Evolutionary conservation across 2,329 filamentous ascomycete species (phyloP).

Genomic region (Dactylellina cionopaga): DNA sequence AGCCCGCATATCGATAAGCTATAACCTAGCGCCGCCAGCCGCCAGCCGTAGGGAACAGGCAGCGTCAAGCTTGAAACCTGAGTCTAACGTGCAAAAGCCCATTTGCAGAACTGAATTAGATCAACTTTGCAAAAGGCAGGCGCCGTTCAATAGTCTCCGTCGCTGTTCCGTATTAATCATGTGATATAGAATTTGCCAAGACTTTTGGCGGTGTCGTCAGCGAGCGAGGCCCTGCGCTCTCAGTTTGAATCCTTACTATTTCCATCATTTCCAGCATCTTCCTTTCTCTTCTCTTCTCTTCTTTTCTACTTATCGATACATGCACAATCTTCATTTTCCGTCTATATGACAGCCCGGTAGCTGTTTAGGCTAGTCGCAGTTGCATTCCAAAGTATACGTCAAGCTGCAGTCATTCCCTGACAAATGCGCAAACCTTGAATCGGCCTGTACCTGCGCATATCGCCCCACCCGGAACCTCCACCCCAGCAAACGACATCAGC

Average conservation of each 20-base stretch:
- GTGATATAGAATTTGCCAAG: too few species aligned
- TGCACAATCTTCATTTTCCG: neutral
- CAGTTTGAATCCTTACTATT: neutral
- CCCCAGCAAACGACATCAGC: neutral
- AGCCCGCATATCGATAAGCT: too few species aligned
- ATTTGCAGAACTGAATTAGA: too few species aligned
- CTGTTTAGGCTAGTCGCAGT: neutral
- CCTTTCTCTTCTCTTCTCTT: too few species aligned
- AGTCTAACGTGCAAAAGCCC: too few species aligned
- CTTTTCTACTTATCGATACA: neutral
- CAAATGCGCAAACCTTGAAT: constrained; percentile 16
- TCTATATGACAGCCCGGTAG: neutral
- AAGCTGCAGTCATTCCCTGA: constrained; percentile 5
- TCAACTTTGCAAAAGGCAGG: too few species aligned
- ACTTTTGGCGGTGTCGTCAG: neutral
- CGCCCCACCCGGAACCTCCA: constrained; percentile 1
- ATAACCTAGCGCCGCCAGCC: neutral
- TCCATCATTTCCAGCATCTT: neutral
- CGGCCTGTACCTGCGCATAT: neutral
- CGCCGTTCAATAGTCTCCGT: too few species aligned
- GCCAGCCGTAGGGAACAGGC: too few species aligned
- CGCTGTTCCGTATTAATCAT: too few species aligned
- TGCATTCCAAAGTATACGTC: neutral
- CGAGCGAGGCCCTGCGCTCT: neutral
- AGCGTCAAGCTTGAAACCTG: too few species aligned